Evolutionary conservation across 495 filamentous ascomycete species (phyloP).

Genomic region (Barbatosphaeria neglecta): DNA sequence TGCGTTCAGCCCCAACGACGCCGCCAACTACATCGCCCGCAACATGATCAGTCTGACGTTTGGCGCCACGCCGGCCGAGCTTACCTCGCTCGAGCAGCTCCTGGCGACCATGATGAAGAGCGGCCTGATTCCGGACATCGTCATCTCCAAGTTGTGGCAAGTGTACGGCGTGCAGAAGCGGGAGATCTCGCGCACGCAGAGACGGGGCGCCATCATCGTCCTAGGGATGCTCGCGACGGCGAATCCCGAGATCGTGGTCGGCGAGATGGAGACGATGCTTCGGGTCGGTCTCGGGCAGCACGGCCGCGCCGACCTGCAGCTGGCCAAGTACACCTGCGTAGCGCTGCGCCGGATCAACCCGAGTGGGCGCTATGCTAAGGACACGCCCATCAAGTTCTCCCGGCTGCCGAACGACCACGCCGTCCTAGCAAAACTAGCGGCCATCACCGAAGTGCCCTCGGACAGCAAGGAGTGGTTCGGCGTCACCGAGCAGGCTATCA

Average conservation of each 20-base stretch:
- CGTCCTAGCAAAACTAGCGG: conserved; percentile 65
- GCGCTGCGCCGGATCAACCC: conserved; percentile 82
- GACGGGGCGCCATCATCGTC: conserved; percentile 88
- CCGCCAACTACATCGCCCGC: conserved; percentile 88
- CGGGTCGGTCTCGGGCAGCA: conserved; percentile 75
- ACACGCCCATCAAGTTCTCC: conserved; percentile 51
- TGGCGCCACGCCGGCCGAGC: conserved; percentile 82
- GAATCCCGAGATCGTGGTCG: conserved; percentile 81
- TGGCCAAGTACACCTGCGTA: conserved; percentile 91
- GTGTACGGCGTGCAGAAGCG: conserved; percentile 89
- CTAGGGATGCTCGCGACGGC: conserved; percentile 94
- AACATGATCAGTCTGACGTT: conserved; percentile 99
- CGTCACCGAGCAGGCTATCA: conserved; percentile 93
- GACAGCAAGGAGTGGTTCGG: conserved; percentile 95
- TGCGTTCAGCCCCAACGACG: conserved; percentile 74
- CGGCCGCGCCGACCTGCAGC: conserved; percentile 68
- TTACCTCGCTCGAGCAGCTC: conserved; percentile 90
- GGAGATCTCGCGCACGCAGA: conserved; percentile 86
- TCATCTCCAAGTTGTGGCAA: conserved; percentile 90
- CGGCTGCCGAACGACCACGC: conserved; percentile 89
- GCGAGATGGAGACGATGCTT: conserved; percentile 87
- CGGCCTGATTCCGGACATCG: conserved; percentile 71
- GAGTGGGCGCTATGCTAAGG: conserved; percentile 66
- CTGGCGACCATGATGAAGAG: conserved; percentile 96
- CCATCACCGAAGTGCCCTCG: conserved; percentile 68